Conservation (phyloP, 192 early-diverging fungal species). For the Podila minutissima region DNA sequence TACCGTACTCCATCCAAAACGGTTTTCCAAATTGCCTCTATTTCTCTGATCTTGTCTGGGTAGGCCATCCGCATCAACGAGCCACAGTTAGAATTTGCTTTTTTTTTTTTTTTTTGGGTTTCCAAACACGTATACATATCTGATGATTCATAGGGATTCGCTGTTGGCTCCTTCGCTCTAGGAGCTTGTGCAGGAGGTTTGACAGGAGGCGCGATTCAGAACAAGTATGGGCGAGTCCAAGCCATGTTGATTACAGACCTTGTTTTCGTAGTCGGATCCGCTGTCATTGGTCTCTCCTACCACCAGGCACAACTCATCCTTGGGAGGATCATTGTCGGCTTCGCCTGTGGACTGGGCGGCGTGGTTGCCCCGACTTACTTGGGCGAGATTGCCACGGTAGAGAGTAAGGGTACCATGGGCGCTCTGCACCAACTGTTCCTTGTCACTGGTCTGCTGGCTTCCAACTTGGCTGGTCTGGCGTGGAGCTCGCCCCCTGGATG, state of each 20-base stretch:
- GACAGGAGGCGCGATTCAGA: constrained; percentile 56
- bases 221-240: constrained; percentile 58
- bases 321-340: constrained; percentile 77
- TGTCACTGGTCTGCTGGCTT: constrained; percentile 77
- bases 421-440: constrained; percentile 79
- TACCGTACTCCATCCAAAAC: constrained; percentile 6
- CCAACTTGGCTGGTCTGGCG: constrained; percentile 69
- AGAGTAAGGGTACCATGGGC: constrained; percentile 73
- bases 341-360: constrained; percentile 74
- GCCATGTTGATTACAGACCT: constrained; percentile 70
- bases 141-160: constrained; percentile 42
- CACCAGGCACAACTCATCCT: constrained; percentile 68
- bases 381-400: constrained; percentile 78
- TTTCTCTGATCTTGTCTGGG: constrained; percentile 44
- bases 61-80: background rate
- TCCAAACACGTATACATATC: too few species aligned
- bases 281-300: constrained; percentile 69
- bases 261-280: constrained; percentile 68
- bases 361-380: constrained; percentile 72
- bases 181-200: constrained; percentile 69
- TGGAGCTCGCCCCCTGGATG: constrained; percentile 72
- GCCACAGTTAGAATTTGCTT: too few species aligned
- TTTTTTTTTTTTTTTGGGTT: too few species aligned
- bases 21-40: constrained; percentile 38
- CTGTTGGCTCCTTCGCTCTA: constrained; percentile 52